A percentile compares a stretch with the other conserved stretches of the same genome.
phyloP scores from a whole-genome alignment of 805 yeast genomes.

The Saturnispora bothae region DNA sequence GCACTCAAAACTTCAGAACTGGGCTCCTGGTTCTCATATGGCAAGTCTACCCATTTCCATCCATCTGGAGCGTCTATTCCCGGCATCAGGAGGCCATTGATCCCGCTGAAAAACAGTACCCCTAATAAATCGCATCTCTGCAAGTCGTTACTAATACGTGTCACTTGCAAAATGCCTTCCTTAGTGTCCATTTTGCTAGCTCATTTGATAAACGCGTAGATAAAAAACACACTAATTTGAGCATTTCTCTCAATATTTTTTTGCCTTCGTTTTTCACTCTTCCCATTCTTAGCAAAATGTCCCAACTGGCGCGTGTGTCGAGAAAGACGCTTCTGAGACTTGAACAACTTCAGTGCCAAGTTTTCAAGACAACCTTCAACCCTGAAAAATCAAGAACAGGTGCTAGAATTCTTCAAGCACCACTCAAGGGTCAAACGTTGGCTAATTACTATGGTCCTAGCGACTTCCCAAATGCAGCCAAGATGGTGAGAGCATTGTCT shows the following conservation, averaged over 20 bases:
- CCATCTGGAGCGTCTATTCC: constrained; percentile 29
- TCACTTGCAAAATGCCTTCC: background rate
- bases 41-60: constrained; percentile 51
- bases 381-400: constrained; percentile 63
- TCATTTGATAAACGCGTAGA: too few relatives aligned
- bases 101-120: constrained; percentile 31
- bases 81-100: constrained; percentile 32
- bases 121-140: constrained; percentile 38
- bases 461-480: constrained; percentile 48
- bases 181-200: background rate
- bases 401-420: constrained; percentile 53
- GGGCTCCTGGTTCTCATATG: constrained; percentile 18
- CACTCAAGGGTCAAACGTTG: constrained; percentile 64
- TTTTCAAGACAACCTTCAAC: constrained; percentile 63
- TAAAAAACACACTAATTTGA: too few relatives aligned
- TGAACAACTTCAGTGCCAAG: constrained; percentile 48
- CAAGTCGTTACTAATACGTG: constrained; percentile 30
- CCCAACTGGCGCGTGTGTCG: constrained; percentile 11
- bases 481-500: constrained; percentile 19
- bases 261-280: background rate
- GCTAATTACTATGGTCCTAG: constrained; percentile 67
- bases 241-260: too few relatives aligned
- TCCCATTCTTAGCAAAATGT: too few relatives aligned
- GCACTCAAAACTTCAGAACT: constrained; percentile 8
- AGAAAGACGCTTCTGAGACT: constrained; percentile 40